Percentiles rank a stretch among this genome's conserved stretches.
These are phyloP conservation scores for Porcisia deanei DNA, from an alignment of 208 protist species.

Conservation along the genomic window DNA sequence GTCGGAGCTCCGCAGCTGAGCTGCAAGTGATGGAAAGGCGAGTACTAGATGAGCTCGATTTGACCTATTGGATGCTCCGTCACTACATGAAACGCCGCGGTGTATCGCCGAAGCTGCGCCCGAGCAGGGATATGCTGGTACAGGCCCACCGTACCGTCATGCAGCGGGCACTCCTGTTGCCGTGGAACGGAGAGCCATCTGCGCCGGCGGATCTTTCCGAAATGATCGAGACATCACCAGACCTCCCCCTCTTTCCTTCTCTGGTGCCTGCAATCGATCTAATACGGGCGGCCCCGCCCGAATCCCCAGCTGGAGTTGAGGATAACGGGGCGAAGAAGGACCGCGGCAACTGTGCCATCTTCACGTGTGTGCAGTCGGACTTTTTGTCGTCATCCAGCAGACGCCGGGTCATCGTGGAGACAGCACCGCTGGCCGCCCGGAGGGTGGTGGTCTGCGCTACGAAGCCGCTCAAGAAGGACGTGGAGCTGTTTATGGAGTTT, in stretches of 20 bases:
- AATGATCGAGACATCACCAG: conserved; percentile 45
- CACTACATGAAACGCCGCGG: conserved; percentile 40
- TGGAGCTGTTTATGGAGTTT: conserved; percentile 70
- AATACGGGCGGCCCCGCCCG: conserved; percentile 34
- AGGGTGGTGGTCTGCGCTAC: conserved; percentile 76
- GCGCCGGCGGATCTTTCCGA: conserved; percentile 68
- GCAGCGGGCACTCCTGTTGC: conserved; percentile 66
- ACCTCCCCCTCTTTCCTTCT: conserved; percentile 67
- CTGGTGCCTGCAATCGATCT: conserved; percentile 81
- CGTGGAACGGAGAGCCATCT: conserved; percentile 68
- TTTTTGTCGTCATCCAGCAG: conserved; percentile 65
- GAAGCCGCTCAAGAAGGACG: conserved; percentile 57
- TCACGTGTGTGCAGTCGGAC: conserved; percentile 76
- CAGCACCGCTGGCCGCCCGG: conserved; percentile 44
- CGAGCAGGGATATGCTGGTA: conserved; percentile 39
- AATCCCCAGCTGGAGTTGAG: background rate
- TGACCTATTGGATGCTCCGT: conserved; percentile 39
- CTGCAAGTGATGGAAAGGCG: conserved; percentile 21
- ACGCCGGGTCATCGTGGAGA: conserved; percentile 61
- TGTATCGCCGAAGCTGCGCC: conserved; percentile 17
- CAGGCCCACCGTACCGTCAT: conserved; percentile 56
- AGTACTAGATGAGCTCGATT: conserved; percentile 29
- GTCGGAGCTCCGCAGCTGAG: background rate
- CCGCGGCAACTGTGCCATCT: conserved; percentile 65
- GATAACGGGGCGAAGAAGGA: background rate